Percentiles rank a stretch among this genome's conserved stretches.
Conservation (phyloP, 1,284 basidiomycete genomes). For the Cryptococcus sp. region DNA sequence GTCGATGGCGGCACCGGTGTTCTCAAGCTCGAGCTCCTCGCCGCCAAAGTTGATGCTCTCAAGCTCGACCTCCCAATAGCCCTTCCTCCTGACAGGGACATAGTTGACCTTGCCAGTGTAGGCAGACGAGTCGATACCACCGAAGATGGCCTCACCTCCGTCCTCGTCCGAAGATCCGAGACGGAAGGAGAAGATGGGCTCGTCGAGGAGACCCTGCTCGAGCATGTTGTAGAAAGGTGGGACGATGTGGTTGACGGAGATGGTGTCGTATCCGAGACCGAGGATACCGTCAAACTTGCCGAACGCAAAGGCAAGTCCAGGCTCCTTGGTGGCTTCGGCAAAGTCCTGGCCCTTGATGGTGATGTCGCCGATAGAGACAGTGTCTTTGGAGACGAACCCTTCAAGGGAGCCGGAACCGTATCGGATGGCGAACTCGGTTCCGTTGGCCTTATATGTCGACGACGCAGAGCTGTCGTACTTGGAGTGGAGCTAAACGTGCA, state of each 20-base stretch:
- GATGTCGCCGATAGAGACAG: slow-evolving; percentile 81
- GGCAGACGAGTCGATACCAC: slow-evolving; percentile 79
- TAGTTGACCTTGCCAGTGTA: slow-evolving; percentile 84
- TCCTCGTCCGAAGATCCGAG: slow-evolving; percentile 83
- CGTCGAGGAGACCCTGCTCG: slow-evolving; percentile 76
- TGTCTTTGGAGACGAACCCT: slow-evolving; percentile 90
- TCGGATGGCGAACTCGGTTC: slow-evolving; percentile 85
- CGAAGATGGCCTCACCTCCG: slow-evolving; percentile 91
- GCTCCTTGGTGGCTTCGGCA: slow-evolving; percentile 95
- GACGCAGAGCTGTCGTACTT: slow-evolving; percentile 90
- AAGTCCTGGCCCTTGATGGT: slow-evolving; percentile 79
- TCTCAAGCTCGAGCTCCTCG: slow-evolving; percentile 81
- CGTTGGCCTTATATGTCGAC: slow-evolving; percentile 88
- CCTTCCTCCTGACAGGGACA: slow-evolving; percentile 90
- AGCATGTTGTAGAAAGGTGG: slow-evolving; percentile 98
- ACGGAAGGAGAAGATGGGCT: slow-evolving; percentile 93
- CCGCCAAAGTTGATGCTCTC: slow-evolving; percentile 81
- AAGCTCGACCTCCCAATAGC: slow-evolving; percentile 98
- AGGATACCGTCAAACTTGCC: slow-evolving; percentile 94
- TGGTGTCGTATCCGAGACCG: slow-evolving; percentile 94
- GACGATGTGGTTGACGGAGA: slow-evolving; percentile 84
- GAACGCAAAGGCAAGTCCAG: slow-evolving; percentile 95
- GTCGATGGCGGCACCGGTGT: slow-evolving; percentile 94
- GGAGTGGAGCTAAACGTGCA: slow-evolving; percentile 63
- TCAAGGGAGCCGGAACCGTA: slow-evolving; percentile 98